These are phyloP conservation scores for Nigrograna mackinnonii DNA, from an alignment of 2,329 filamentous ascomycete species.

Conservation along the genomic window DNA sequence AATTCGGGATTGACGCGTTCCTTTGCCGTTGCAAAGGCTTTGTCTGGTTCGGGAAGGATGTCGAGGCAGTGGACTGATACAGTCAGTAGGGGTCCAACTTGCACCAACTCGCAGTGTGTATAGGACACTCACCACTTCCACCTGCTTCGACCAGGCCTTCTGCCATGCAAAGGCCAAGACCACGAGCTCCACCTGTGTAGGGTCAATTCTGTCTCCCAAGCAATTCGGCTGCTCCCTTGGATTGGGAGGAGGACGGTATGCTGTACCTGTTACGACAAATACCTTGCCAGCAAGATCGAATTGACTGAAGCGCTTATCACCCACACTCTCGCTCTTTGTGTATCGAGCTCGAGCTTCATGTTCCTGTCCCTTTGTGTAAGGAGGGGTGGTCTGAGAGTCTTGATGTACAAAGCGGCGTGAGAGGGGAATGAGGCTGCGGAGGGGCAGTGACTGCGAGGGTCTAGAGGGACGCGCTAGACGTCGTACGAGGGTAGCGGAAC, in stretches of 20 bases:
- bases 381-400: background rate
- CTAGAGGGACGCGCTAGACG: background rate
- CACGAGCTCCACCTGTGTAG: slow-evolving; percentile 66
- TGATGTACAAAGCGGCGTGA: background rate
- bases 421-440: slow-evolving; percentile 1
- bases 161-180: slow-evolving; percentile 71
- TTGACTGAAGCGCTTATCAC: slow-evolving; percentile 20
- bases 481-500: background rate
- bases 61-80: slow-evolving; percentile 72
- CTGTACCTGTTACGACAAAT: slow-evolving; percentile 60
- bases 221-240: slow-evolving; percentile 1
- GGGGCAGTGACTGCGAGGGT: background rate
- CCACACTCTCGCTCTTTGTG: slow-evolving; percentile 18
- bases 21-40: slow-evolving; percentile 66
- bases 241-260: slow-evolving; percentile 64
- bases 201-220: slow-evolving; percentile 33
- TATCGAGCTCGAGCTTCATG: slow-evolving; percentile 10
- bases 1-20: slow-evolving; percentile 63
- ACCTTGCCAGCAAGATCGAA: slow-evolving; percentile 36
- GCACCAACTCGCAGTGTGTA: no score
- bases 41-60: slow-evolving; percentile 57
- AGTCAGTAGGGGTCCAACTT: no score
- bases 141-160: slow-evolving; percentile 76
- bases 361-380: background rate
- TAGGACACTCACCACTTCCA: no score